Evolutionary conservation across 352 stramenopile species (phyloP).

Genomic region (Pseudoperonospora humuli): DNA sequence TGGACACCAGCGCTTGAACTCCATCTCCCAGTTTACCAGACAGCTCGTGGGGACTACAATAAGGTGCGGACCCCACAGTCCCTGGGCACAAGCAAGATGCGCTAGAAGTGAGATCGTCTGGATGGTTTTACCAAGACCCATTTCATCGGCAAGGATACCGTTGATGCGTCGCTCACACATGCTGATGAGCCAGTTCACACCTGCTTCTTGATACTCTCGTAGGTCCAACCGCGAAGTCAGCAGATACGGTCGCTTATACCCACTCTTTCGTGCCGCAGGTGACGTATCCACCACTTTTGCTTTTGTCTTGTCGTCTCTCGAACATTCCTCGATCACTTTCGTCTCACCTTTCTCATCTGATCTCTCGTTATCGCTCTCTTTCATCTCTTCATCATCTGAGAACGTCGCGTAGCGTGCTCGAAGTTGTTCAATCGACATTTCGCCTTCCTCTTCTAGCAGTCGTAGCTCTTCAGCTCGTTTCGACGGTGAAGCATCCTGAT

Average conservation of each 20-base stretch:
- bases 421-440: conserved; percentile 89
- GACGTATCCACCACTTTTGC: conserved; percentile 1
- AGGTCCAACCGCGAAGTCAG: conserved; percentile 55
- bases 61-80: conserved; percentile 97
- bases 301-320: background rate
- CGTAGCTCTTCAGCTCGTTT: conserved; percentile 79
- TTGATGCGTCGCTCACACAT: conserved; percentile 96
- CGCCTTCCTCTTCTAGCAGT: conserved; percentile 81
- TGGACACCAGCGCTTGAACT: conserved; percentile 97
- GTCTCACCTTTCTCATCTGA: conserved; percentile 1
- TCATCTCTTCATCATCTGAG: conserved; percentile 10
- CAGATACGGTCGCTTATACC: conserved; percentile 64
- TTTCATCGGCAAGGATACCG: conserved; percentile 98
- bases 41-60: conserved; percentile 97
- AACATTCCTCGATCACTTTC: conserved; percentile 2
- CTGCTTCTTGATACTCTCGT: conserved; percentile 72
- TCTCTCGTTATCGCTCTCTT: background rate
- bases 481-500: conserved; percentile 26
- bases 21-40: conserved; percentile 99
- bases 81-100: conserved; percentile 86
- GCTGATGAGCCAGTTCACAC: conserved; percentile 98
- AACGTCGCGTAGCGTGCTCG: conserved; percentile 33
- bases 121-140: conserved; percentile 95
- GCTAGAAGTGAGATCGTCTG: conserved; percentile 98
- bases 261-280: conserved; percentile 8